These are phyloP conservation scores for Diplodia seriata DNA, from an alignment of 2,329 filamentous ascomycete species.

Conservation along the genomic window DNA sequence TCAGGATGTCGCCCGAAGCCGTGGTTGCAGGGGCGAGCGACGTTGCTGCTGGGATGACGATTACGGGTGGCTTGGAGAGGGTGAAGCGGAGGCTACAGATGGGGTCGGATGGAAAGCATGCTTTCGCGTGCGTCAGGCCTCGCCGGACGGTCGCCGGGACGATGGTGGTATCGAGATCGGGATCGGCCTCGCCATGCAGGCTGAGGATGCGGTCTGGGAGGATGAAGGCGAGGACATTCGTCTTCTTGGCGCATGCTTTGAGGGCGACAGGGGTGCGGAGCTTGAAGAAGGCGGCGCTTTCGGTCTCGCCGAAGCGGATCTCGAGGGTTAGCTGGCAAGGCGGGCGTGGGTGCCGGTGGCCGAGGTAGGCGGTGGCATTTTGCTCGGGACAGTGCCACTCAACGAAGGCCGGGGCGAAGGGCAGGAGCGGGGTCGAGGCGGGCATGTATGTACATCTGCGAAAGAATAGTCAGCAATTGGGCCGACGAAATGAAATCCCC, in stretches of 20 bases:
- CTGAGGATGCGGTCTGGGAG: slow-evolving; percentile 2
- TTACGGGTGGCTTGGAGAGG: not conserved
- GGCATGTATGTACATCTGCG: slow-evolving; percentile 10
- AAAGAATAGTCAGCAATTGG: slow-evolving; percentile 8
- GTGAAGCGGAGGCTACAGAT: slow-evolving; percentile 16
- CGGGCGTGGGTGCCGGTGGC: not conserved
- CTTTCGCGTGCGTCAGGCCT: slow-evolving; percentile 5
- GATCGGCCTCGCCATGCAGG: not conserved
- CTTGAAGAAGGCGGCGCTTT: slow-evolving; percentile 6
- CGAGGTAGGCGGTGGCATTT: slow-evolving; percentile 3
- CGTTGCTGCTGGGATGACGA: slow-evolving; percentile 13
- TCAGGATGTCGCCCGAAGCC: slow-evolving; percentile 46
- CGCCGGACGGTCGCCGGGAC: slow-evolving; percentile 8
- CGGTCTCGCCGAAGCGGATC: slow-evolving; percentile 16
- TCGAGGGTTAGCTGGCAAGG: slow-evolving; percentile 5
- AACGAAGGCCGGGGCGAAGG: slow-evolving; percentile 16
- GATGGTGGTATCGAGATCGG: not conserved
- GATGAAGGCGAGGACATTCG: slow-evolving; percentile 13
- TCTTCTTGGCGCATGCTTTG: slow-evolving; percentile 17
- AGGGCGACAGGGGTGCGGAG: slow-evolving; percentile 12
- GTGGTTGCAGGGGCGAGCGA: slow-evolving; percentile 32
- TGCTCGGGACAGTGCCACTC: slow-evolving; percentile 15
- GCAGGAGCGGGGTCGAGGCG: not conserved
- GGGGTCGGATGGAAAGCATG: not conserved
- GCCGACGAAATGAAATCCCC: not conserved